Base-by-base conservation (phyloP, 768 basidiomycete species). In the Mycena rebaudengoi region DNA sequence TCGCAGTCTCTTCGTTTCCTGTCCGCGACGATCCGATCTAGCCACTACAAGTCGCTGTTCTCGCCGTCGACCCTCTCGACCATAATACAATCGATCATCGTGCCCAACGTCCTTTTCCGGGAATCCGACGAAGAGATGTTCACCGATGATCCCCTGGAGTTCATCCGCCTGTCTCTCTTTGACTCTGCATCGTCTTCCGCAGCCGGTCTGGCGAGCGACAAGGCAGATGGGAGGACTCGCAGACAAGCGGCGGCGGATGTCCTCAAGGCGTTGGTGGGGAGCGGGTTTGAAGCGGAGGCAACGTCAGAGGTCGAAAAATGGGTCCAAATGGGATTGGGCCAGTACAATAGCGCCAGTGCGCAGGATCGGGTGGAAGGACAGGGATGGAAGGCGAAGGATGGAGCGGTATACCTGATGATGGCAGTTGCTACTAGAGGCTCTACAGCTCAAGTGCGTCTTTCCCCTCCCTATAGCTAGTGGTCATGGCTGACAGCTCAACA, bases 101-200 rank as follows among this genome's bases (percentile, higher is more conserved):
- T 99, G 26, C 96, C 97, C n/a, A 98, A 98, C 70, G 93, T 98
- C 61, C 81, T 86, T 14, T 82, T 99, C 14, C 86, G 96, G 64
- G 90, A 92, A 37, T 92, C 95, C 68, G 96, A 98, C 58, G 85
- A 94, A 50, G 98, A 99, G 70, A 90, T 95, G 75, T 99, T 99
- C 71, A 96, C 98, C 76, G 98, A 99, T 64, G 96, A 98, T 68
- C 96, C 98, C 0, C 85, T 97, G 37, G 97, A 99, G 73, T 99
- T 91, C 74, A 93, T 98, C 69, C 90, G 95, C 21, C 48, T 57
- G 40, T 68, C 66, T 20, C 62, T 68, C 11, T 84, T 94, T 40
- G 95, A 97, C 28, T 65, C 64, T 70, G 81, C 97, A 26, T 84
- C 95, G 14, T 84, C 82, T 57, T 89, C 91, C 59, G 75, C 82